Base-by-base conservation (phyloP, 306 rosid species). In the Delonix regia region DNA sequence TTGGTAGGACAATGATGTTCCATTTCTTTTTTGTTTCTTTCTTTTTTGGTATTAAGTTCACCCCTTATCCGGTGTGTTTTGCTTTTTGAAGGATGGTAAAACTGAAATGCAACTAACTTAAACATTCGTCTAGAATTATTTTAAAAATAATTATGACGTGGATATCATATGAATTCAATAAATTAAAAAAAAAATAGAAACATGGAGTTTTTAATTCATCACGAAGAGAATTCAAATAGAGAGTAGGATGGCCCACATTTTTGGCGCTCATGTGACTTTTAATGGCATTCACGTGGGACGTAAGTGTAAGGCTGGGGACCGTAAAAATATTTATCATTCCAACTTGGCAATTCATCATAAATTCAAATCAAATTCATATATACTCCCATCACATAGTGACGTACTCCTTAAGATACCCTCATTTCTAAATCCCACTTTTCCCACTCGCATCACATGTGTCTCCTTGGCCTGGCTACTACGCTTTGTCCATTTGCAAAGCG, bases 231-330 rank as follows among this genome's bases (percentile, higher is more conserved):
- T 25, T 57, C 3, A 64, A 64, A 64, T 9, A 64, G 44, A 10
- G 51, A 11, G 45, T 3, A 3, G 51, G 70, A 39, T 19, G 71
- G 71, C 10, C 71, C 71, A 39, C 30, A 7, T 30, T 2, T 7
- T n/a, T 11, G 9, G 14, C 36, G 41, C 6, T 83, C 84, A 84
- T 27, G 84, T 80, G 87, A 60, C 34, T 77, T 67, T 84, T 60
- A 78, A 77, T 76, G 88, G 75, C 42, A 67, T 28, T 81, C 85
- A 84, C 83, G 15, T 77, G 87, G 21, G 69, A 16, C 24, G 66
- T 15, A 24, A 51, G 73, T 12, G 48, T 49, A 48, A 77, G 63
- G 63, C 36, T 18, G 73, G 79, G 48, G 5, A 21, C 30, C 49
- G 44, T 25, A 34, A 80, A 60, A 33, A 11, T 66, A 65, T 39